Evolutionary conservation across 441 rosid genomes (phyloP).

Genomic region (Corymbia calophylla): DNA sequence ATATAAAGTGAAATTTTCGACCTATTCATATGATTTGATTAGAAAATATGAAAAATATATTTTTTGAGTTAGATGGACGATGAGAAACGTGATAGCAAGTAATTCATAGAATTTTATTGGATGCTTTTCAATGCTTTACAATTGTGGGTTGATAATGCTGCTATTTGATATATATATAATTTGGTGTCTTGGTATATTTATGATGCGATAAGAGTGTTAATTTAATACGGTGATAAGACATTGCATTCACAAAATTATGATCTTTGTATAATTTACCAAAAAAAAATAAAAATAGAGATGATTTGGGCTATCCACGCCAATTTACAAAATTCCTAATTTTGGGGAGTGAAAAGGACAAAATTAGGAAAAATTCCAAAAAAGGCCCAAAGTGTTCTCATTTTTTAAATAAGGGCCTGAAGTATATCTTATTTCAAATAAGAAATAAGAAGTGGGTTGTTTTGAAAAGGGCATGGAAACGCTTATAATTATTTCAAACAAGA

Average conservation of each 20-base stretch:
- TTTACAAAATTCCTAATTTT: not conserved
- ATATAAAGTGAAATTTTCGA: not conserved
- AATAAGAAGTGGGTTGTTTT: too few relatives aligned
- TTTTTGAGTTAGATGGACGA: not conserved
- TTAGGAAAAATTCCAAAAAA: too few relatives aligned
- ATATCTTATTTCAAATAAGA: too few relatives aligned
- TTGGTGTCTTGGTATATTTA: not conserved
- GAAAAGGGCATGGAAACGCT: too few relatives aligned
- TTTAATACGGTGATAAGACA: not conserved
- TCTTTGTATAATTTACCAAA: not conserved
- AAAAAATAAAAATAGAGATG: not conserved
- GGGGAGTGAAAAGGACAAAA: not conserved
- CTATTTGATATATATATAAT: not conserved
- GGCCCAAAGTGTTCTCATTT: too few relatives aligned
- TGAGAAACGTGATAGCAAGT: not conserved
- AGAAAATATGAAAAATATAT: not conserved
- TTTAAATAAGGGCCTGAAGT: too few relatives aligned
- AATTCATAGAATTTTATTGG: not conserved
- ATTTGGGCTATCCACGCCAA: not conserved
- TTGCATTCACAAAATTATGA: not conserved
- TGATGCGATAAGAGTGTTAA: not conserved
- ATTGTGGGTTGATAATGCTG: not conserved
- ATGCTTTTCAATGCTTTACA: not conserved
- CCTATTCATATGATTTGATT: not conserved
- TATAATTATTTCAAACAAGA: too few relatives aligned